Evolutionary conservation across 257 asterid genomes (phyloP).

Genomic region (Petunia secreta): DNA sequence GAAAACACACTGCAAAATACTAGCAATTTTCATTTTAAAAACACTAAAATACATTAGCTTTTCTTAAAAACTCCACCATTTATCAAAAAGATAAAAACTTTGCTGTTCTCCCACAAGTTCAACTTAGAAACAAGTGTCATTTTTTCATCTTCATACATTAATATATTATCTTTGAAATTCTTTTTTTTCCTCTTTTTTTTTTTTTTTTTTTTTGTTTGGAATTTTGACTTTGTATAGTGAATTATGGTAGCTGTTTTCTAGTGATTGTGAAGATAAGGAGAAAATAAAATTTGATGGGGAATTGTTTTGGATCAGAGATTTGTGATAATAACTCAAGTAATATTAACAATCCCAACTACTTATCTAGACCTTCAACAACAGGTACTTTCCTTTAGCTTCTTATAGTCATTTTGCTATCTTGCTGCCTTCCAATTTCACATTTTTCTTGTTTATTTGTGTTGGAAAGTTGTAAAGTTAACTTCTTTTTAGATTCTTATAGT

Average conservation of each 20-base stretch:
- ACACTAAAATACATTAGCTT: not conserved
- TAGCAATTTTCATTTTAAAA: not conserved
- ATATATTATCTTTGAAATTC: not conserved
- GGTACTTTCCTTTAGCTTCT: slow-evolving; percentile 42
- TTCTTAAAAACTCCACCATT: not conserved
- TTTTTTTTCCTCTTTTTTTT: not conserved
- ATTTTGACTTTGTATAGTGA: not conserved
- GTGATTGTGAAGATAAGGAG: slow-evolving; percentile 22
- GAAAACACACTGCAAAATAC: not conserved
- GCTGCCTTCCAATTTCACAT: slow-evolving; percentile 29
- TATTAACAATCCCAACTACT: slow-evolving; percentile 32
- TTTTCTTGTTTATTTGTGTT: not conserved
- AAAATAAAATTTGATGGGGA: slow-evolving; percentile 60
- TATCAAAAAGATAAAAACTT: not conserved
- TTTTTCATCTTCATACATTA: not conserved
- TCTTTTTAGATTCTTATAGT: not conserved
- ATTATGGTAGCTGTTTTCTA: not conserved
- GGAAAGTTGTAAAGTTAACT: not conserved
- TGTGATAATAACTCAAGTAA: slow-evolving; percentile 46
- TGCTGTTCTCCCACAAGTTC: not conserved
- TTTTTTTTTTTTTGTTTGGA: too few relatives aligned
- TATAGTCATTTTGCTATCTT: slow-evolving; percentile 30
- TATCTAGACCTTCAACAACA: slow-evolving; percentile 49
- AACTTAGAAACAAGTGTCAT: not conserved
- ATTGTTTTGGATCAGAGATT: slow-evolving; percentile 72